Percentiles rank a stretch among this genome's conserved stretches.
These are phyloP conservation scores for Uromyces viciae-fabae DNA, from an alignment of 1,284 basidiomycete genomes.

Conservation along the genomic window DNA sequence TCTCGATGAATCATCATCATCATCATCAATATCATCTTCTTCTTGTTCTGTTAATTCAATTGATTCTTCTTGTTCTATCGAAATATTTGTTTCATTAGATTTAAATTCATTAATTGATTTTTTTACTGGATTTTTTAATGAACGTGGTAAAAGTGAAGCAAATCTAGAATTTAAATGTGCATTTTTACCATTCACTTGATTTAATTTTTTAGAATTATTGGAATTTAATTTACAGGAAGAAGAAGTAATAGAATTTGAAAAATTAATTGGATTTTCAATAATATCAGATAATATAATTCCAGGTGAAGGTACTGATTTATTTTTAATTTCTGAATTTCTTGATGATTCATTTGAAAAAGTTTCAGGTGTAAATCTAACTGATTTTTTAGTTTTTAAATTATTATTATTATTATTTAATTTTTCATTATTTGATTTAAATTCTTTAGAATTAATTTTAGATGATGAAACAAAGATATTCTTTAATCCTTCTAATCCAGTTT, in stretches of 20 bases:
- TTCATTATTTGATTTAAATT: neutral
- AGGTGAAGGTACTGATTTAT: neutral
- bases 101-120: neutral
- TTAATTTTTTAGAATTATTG: neutral
- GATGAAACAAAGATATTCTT: slow-evolving; percentile 22
- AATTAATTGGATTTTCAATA: slow-evolving; percentile 12
- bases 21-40: slow-evolving; percentile 15
- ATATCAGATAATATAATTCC: slow-evolving; percentile 33
- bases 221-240: too few species aligned
- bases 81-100: neutral
- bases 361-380: slow-evolving; percentile 40
- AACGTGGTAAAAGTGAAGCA: slow-evolving; percentile 24
- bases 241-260: neutral
- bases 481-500: slow-evolving; percentile 22
- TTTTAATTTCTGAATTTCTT: neutral
- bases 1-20: slow-evolving; percentile 6
- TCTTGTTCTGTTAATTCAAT: neutral
- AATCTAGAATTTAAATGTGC: slow-evolving; percentile 30
- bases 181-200: slow-evolving; percentile 30
- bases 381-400: slow-evolving; percentile 28
- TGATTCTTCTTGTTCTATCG: slow-evolving; percentile 5
- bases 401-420: neutral
- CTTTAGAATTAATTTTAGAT: neutral
- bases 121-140: neutral
- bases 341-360: slow-evolving; percentile 1